These are phyloP conservation scores for Cadophora malorum DNA, from an alignment of 2,329 filamentous ascomycete species.

Conservation along the genomic window DNA sequence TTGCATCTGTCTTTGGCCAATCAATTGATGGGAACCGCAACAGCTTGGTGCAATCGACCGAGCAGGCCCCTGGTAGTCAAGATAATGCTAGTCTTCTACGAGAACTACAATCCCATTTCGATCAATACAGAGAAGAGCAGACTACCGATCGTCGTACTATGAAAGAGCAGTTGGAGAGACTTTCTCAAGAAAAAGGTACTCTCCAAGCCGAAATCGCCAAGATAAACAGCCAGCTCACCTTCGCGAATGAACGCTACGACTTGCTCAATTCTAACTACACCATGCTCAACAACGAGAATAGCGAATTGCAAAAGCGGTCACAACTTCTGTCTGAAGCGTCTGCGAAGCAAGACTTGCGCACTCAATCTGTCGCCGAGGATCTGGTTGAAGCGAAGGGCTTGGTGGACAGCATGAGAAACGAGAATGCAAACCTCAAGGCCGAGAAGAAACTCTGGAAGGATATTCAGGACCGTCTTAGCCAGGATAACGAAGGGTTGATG, in stretches of 20 bases:
- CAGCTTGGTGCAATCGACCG: slow-evolving; percentile 63
- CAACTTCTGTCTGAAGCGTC: slow-evolving; percentile 79
- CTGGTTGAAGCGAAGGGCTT: slow-evolving; percentile 84
- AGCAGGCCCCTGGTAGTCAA: slow-evolving; percentile 61
- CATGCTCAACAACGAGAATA: slow-evolving; percentile 83
- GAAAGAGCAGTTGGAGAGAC: slow-evolving; percentile 81
- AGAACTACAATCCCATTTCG: slow-evolving; percentile 88
- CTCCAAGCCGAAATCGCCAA: slow-evolving; percentile 84
- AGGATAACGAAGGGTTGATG: slow-evolving; percentile 84
- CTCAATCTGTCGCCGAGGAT: slow-evolving; percentile 92
- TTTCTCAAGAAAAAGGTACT: slow-evolving; percentile 82
- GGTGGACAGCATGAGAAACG: slow-evolving; percentile 85
- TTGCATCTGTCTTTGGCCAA: slow-evolving; percentile 73
- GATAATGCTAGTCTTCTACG: slow-evolving; percentile 81
- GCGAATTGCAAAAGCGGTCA: slow-evolving; percentile 83
- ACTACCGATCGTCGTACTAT: slow-evolving; percentile 80
- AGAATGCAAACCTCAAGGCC: slow-evolving; percentile 90
- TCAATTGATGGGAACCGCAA: slow-evolving; percentile 65
- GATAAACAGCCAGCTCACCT: slow-evolving; percentile 78
- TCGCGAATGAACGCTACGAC: slow-evolving; percentile 83
- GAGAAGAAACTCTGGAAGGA: slow-evolving; percentile 95
- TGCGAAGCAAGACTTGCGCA: slow-evolving; percentile 87
- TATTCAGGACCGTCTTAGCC: slow-evolving; percentile 85
- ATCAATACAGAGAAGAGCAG: slow-evolving; percentile 86
- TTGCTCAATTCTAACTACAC: slow-evolving; percentile 89